Evolutionary conservation across 2,329 filamentous ascomycete species (phyloP).

Genomic region (Ilyonectria destructans): DNA sequence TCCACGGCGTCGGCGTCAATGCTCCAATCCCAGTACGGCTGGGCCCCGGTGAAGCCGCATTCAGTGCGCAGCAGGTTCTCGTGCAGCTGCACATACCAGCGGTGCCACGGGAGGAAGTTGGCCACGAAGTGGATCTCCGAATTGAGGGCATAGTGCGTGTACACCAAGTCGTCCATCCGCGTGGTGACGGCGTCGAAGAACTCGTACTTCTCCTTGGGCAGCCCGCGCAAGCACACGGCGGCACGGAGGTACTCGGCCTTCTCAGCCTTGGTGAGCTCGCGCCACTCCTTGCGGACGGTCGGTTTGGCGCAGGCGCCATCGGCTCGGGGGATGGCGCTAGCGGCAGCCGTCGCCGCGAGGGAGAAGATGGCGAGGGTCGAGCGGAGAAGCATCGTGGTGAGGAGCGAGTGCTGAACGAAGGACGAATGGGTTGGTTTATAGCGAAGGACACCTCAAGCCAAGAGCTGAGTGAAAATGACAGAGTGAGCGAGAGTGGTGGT

Average conservation of each 20-base stretch:
- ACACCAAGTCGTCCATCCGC: not conserved
- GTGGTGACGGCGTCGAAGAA: not conserved
- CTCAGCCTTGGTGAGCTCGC: not conserved
- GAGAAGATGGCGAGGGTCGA: not conserved
- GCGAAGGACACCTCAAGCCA: not conserved
- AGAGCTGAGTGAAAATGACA: not conserved
- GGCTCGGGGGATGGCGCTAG: not conserved
- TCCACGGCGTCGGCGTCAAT: not conserved
- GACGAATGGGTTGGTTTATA: not conserved
- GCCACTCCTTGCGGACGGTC: constrained; percentile 1
- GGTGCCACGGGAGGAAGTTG: constrained; percentile 15
- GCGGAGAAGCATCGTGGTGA: not conserved
- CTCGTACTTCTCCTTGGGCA: not conserved
- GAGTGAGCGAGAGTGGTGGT: not conserved
- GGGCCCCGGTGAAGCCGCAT: constrained; percentile 14
- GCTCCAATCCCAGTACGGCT: constrained; percentile 20
- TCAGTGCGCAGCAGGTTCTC: constrained; percentile 15
- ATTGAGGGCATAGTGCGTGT: not conserved
- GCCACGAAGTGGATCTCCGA: constrained; percentile 3
- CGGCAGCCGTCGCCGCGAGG: not conserved
- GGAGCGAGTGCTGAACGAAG: not conserved
- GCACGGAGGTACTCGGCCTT: constrained; percentile 2
- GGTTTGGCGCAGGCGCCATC: not conserved
- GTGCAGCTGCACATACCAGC: constrained; percentile 12
- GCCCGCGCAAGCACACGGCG: not conserved